Evolutionary conservation across 2,329 filamentous ascomycete genomes (phyloP).

Genomic region (Leptographium radiaticola): DNA sequence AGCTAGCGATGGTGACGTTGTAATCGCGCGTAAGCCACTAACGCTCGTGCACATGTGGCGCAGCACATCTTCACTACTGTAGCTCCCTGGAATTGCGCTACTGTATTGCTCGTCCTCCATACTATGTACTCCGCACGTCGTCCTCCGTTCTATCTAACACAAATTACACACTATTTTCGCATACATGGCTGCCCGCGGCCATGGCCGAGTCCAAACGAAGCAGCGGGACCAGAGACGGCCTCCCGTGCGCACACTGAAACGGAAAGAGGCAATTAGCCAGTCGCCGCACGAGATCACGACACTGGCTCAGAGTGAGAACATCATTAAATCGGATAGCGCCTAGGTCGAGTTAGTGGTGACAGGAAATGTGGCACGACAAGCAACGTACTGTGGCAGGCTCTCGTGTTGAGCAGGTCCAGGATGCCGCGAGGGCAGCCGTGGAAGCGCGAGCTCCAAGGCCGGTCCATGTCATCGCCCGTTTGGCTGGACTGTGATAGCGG

Average conservation of each 20-base stretch:
- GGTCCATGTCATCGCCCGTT: not conserved
- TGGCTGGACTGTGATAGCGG: not conserved
- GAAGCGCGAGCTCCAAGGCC: conserved; percentile 47
- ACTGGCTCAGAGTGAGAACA: conserved; percentile 42
- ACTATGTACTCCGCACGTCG: no score
- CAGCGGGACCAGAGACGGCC: conserved; percentile 52
- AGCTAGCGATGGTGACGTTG: no score
- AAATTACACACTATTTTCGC: no score
- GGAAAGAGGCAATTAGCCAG: conserved; percentile 57
- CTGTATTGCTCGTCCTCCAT: no score
- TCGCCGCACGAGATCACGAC: conserved; percentile 38
- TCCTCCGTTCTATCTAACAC: no score
- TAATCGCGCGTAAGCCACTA: not conserved
- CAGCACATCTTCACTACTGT: no score
- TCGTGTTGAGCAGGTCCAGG: conserved; percentile 61
- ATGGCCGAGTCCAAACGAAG: no score
- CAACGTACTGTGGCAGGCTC: conserved; percentile 54
- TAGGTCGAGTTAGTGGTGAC: conserved; percentile 12
- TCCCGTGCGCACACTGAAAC: conserved; percentile 74
- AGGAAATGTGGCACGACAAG: not conserved
- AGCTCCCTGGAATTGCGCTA: not conserved
- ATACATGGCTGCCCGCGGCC: no score
- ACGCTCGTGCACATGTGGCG: not conserved
- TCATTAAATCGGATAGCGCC: conserved; percentile 81
- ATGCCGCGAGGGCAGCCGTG: conserved; percentile 62